Conservation (phyloP, 2,329 filamentous ascomycete genomes). For the Fusarium sp. region DNA sequence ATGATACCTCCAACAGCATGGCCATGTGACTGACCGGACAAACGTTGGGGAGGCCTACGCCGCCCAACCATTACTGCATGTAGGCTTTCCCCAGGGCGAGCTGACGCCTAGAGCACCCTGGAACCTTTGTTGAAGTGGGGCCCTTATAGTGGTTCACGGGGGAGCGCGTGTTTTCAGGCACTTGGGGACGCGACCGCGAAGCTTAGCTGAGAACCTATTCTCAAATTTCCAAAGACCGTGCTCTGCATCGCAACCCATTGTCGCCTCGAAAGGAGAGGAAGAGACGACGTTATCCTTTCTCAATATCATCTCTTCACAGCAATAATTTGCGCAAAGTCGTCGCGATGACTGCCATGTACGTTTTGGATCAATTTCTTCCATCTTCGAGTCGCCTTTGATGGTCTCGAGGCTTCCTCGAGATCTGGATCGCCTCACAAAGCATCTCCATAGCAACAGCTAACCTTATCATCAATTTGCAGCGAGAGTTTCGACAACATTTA, state of each 20-base stretch:
- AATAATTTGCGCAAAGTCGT: slow-evolving; percentile 15
- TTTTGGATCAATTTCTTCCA: slow-evolving; percentile 4
- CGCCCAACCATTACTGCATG: background rate
- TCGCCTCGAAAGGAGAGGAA: slow-evolving; percentile 3
- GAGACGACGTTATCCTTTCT: slow-evolving; percentile 3
- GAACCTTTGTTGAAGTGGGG: slow-evolving; percentile 8
- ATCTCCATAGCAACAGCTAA: slow-evolving; percentile 31
- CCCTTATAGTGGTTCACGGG: slow-evolving; percentile 35
- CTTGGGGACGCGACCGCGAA: slow-evolving; percentile 18
- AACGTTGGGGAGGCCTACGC: slow-evolving; percentile 25
- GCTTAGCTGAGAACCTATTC: slow-evolving; percentile 17
- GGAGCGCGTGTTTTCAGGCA: slow-evolving; percentile 30
- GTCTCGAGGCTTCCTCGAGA: background rate
- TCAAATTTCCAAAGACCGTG: slow-evolving; percentile 36
- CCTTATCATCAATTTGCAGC: slow-evolving; percentile 48
- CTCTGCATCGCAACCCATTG: slow-evolving; percentile 22
- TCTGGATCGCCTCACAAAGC: background rate
- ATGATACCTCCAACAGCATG: background rate
- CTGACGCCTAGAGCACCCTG: background rate
- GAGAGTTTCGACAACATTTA: slow-evolving; percentile 99
- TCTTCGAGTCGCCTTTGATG: background rate
- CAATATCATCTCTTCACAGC: background rate
- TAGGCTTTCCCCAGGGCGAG: background rate
- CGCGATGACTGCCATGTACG: slow-evolving; percentile 54
- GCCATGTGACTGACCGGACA: slow-evolving; percentile 30